These are phyloP conservation scores for Cyphellophora attinorum DNA, from an alignment of 2,329 filamentous ascomycete species.

Conservation along the genomic window DNA sequence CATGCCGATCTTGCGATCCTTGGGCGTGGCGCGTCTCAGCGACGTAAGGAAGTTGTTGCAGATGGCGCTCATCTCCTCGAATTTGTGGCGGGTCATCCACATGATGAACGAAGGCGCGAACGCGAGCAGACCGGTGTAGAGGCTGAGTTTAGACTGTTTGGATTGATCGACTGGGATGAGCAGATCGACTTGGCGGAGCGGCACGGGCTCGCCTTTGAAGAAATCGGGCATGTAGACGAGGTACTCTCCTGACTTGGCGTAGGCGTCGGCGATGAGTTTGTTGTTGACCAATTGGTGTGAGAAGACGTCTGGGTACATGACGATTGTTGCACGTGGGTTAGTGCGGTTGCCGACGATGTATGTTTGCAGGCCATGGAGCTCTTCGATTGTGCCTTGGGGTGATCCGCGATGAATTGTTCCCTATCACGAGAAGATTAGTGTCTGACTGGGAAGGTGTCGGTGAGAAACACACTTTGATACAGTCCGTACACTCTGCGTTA, in stretches of 20 bases:
- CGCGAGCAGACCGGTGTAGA: slow-evolving; percentile 32
- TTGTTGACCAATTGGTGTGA: slow-evolving; percentile 47
- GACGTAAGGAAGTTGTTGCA: slow-evolving; percentile 43
- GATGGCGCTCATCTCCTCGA: slow-evolving; percentile 44
- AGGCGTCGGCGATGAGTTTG: slow-evolving; percentile 43
- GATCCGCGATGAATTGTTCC: slow-evolving; percentile 31
- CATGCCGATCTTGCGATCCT: slow-evolving; percentile 42
- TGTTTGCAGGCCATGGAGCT: slow-evolving; percentile 38
- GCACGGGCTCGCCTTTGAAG: slow-evolving; percentile 59
- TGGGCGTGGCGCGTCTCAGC: slow-evolving; percentile 35
- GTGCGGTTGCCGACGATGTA: slow-evolving; percentile 36
- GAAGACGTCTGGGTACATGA: slow-evolving; percentile 48
- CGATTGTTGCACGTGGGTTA: slow-evolving; percentile 38
- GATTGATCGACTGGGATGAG: slow-evolving; percentile 49
- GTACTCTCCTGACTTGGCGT: slow-evolving; percentile 42
- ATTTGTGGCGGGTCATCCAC: slow-evolving; percentile 46
- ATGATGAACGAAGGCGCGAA: slow-evolving; percentile 34
- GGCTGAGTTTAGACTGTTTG: slow-evolving; percentile 37
- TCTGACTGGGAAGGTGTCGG: too few relatives aligned
- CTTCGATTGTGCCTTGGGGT: slow-evolving; percentile 36
- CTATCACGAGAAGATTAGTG: too few relatives aligned
- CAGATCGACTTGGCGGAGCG: slow-evolving; percentile 43
- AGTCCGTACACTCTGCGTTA: too few relatives aligned
- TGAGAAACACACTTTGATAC: too few relatives aligned
- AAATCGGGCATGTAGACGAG: slow-evolving; percentile 49